Percentiles rank a stretch among this genome's conserved stretches.
phyloP scores from a whole-genome alignment of 306 rosid genomes.

The Carpinus fangiana region DNA sequence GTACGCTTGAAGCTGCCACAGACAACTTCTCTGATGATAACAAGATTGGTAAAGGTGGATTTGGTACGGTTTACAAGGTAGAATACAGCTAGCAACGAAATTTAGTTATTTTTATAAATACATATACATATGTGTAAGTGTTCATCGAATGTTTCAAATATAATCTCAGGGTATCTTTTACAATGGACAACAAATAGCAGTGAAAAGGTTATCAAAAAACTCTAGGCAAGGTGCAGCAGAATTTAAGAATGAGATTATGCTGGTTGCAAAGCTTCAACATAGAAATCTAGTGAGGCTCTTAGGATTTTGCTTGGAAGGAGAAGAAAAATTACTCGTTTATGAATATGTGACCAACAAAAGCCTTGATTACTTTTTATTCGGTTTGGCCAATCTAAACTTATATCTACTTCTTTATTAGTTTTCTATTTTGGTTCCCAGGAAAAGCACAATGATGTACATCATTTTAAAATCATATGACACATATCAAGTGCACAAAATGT shows the following conservation, averaged over 20 bases:
- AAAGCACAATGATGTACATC: no score
- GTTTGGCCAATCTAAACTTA: constrained; percentile 33
- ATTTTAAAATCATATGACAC: no score
- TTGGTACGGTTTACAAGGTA: constrained; percentile 34
- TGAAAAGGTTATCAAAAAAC: constrained; percentile 53
- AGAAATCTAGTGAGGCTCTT: constrained; percentile 64
- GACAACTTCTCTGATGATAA: no score
- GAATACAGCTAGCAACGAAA: not conserved
- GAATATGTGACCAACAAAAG: constrained; percentile 71
- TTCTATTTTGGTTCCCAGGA: no score
- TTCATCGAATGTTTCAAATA: not conserved
- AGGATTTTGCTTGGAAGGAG: constrained; percentile 58
- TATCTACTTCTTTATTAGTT: not conserved
- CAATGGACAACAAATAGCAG: constrained; percentile 62
- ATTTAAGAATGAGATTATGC: constrained; percentile 63
- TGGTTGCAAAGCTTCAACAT: constrained; percentile 74
- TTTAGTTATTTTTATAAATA: not conserved
- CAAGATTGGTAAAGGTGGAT: no score
- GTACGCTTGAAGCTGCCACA: no score
- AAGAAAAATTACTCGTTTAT: constrained; percentile 61
- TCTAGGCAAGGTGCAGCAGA: constrained; percentile 63
- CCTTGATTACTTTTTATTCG: constrained; percentile 56
- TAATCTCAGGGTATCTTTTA: constrained; percentile 52
- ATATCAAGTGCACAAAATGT: not conserved
- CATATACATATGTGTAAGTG: not conserved